These are phyloP conservation scores for Taphrina betulina DNA, from an alignment of 1,139 yeast species.

Conservation along the genomic window DNA sequence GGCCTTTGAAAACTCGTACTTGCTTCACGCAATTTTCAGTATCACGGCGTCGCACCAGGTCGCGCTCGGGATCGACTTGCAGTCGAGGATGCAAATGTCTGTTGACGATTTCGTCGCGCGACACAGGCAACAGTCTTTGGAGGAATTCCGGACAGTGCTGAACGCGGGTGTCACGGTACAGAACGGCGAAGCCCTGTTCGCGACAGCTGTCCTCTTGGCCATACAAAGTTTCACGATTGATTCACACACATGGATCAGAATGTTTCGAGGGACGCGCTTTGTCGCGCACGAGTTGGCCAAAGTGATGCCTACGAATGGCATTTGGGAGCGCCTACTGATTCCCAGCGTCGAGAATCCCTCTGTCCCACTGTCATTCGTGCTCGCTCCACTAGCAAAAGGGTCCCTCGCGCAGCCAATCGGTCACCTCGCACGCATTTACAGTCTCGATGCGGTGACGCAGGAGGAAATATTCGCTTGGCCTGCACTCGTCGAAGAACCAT, in stretches of 20 bases:
- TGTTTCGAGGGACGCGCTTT: constrained; percentile 26
- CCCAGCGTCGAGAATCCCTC: constrained; percentile 2
- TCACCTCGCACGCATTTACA: constrained; percentile 21
- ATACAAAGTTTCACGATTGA: constrained; percentile 26
- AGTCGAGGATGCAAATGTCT: constrained; percentile 22
- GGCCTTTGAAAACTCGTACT: constrained; percentile 22
- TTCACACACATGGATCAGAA: constrained; percentile 24
- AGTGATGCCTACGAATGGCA: constrained; percentile 3
- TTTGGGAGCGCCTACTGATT: no score
- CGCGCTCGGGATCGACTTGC: constrained; percentile 13
- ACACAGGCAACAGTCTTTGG: constrained; percentile 20
- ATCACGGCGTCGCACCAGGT: constrained; percentile 27
- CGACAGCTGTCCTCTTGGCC: constrained; percentile 25
- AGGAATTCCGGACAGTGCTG: constrained; percentile 19
- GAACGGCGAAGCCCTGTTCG: constrained; percentile 28
- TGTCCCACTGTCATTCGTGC: constrained; percentile 11
- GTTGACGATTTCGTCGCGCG: constrained; percentile 25
- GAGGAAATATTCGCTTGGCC: constrained; percentile 25
- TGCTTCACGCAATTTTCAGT: constrained; percentile 22
- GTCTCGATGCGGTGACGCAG: constrained; percentile 5
- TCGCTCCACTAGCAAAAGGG: constrained; percentile 26
- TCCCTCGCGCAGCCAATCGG: constrained; percentile 17
- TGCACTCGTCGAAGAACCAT: constrained; percentile 19
- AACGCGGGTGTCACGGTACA: constrained; percentile 9
- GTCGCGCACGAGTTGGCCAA: constrained; percentile 19